Conservation (phyloP, 805 yeast genomes). For the Starmerella lactis-condensi region DNA sequence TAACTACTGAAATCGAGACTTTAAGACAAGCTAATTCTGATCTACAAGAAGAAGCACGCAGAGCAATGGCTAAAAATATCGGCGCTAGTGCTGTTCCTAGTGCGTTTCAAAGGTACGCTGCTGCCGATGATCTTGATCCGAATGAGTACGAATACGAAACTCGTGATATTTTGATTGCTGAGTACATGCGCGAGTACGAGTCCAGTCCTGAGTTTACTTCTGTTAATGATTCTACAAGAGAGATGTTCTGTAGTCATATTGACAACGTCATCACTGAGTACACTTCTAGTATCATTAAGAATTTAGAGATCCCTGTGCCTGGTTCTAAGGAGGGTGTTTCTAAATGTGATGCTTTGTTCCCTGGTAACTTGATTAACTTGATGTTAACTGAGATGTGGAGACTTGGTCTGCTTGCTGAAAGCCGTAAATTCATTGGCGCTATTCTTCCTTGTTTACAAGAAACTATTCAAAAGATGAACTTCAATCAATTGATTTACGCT, state of each 20-base stretch:
- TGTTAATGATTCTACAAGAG: slow-evolving; percentile 29
- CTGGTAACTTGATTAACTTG: slow-evolving; percentile 84
- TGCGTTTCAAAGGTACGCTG: not conserved
- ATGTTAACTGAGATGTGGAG: slow-evolving; percentile 97
- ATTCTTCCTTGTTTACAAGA: slow-evolving; percentile 74
- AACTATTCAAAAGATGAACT: slow-evolving; percentile 59
- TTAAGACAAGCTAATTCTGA: slow-evolving; percentile 16
- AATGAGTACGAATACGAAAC: not conserved
- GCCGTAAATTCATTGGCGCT: slow-evolving; percentile 78
- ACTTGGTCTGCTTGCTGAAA: slow-evolving; percentile 76
- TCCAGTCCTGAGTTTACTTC: slow-evolving; percentile 15
- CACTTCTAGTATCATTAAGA: slow-evolving; percentile 37
- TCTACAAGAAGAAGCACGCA: slow-evolving; percentile 19
- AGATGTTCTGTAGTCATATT: slow-evolving; percentile 29
- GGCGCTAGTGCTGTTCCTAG: slow-evolving; percentile 10
- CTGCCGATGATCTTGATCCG: not conserved
- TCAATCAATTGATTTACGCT: slow-evolving; percentile 70
- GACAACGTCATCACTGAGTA: slow-evolving; percentile 15
- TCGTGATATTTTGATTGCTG: not conserved
- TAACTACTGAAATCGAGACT: slow-evolving; percentile 19
- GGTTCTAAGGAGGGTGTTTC: slow-evolving; percentile 68
- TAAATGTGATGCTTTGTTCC: slow-evolving; percentile 82
- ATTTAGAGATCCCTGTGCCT: slow-evolving; percentile 68
- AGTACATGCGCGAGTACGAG: slow-evolving; percentile 3
- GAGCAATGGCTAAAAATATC: slow-evolving; percentile 16